These are phyloP conservation scores for Cercospora sojina DNA, from an alignment of 2,329 filamentous ascomycete species.

Conservation along the genomic window DNA sequence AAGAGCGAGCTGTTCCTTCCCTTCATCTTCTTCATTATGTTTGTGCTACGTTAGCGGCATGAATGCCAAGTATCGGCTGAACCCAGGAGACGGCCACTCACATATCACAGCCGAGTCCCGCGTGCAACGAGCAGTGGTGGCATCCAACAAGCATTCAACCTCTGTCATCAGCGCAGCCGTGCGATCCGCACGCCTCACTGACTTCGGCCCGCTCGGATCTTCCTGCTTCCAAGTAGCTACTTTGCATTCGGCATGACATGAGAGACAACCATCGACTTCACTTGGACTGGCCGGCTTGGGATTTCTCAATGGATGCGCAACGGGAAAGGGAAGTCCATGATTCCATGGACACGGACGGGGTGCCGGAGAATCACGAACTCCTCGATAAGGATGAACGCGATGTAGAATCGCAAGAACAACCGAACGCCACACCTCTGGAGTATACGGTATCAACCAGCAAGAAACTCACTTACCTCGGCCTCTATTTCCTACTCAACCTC, in stretches of 20 bases:
- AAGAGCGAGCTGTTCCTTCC: background rate
- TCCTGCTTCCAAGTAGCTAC: background rate
- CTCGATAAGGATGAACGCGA: slow-evolving; percentile 21
- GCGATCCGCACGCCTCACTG: slow-evolving; percentile 2
- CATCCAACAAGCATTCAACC: slow-evolving; percentile 1
- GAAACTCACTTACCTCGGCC: slow-evolving; percentile 29
- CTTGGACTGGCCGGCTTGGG: background rate
- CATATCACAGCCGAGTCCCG: slow-evolving; percentile 1
- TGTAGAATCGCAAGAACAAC: slow-evolving; percentile 14
- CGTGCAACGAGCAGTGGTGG: background rate
- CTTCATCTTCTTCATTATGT: background rate
- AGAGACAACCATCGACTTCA: background rate
- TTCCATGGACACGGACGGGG: slow-evolving; percentile 17
- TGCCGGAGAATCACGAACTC: slow-evolving; percentile 19
- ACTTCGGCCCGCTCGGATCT: background rate
- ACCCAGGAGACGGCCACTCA: background rate
- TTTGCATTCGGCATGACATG: background rate
- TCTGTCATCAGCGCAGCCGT: slow-evolving; percentile 4
- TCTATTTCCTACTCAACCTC: slow-evolving; percentile 53
- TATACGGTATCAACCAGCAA: slow-evolving; percentile 30
- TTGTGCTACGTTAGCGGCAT: background rate
- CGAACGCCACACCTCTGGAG: slow-evolving; percentile 23
- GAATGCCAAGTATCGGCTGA: background rate
- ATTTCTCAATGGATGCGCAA: background rate
- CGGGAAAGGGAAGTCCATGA: slow-evolving; percentile 7